Evolutionary conservation across 1,284 basidiomycete genomes (phyloP), one percentile per base, ranked within the genome.

Genomic region (Malassezia japonica): DNA sequence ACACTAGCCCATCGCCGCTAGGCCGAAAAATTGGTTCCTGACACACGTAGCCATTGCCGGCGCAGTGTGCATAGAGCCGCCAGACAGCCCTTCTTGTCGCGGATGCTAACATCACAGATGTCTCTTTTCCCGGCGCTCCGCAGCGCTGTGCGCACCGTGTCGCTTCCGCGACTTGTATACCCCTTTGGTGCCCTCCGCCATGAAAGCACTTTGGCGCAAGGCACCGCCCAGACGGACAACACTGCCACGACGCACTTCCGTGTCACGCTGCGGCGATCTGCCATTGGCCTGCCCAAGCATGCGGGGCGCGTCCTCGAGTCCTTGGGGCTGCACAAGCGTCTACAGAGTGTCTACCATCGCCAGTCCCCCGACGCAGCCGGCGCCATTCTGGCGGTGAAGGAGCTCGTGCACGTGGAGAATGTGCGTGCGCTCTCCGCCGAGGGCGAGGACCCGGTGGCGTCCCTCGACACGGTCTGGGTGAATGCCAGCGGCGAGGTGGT

Each of bases 351-450:
- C 31, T 89, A 83, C 72, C 83, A 85, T 56, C 75, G 76, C 6
- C 84, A 87, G 59, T 78, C 78, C 0, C 81, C 82, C 0, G 83
- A 84, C 54, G 78, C 81, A 20, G 87, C 86, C 0, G 87, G 87
- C 21, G 86, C 85, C 70, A 86, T 90, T 44, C 77, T 90, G 33
- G 75, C 76, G 12, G 81, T 89, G 50, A 90, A 90, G 77, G 87
- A 90, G 76, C 76, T 90, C 29, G 79, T 90, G n/a, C 81, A 83
- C 64, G 87, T 89, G 47, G 79, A 84, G 67, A 89, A 88, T 65
- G 86, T 90, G 8, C 48, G 68, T 8, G 43, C 56, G 9, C 43
- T 70, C n/a, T 18, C 31, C 1, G 18, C 42, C 1, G 50, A 43
- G 21, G 33, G 27, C 33, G 24, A 21, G 9, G 54, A 62, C 28